Evolutionary conservation across 2,329 filamentous ascomycete species (phyloP).

Genomic region (Sphaerulina populicola): DNA sequence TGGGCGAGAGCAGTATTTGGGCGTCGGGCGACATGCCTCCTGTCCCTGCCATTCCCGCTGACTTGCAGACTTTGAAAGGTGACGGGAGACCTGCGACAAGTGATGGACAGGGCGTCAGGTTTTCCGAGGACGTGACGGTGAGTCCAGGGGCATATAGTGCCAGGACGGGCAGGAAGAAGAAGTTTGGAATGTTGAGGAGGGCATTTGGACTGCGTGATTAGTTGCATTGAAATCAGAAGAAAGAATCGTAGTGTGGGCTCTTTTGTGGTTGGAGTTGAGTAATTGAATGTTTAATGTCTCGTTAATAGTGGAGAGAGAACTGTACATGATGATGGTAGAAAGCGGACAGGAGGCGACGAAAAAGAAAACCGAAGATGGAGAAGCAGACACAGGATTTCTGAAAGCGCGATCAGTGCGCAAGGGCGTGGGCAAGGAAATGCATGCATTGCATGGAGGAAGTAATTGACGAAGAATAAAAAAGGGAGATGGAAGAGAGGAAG

Average conservation of each 20-base stretch:
- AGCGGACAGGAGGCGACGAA: too few species aligned
- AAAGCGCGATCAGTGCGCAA: background rate
- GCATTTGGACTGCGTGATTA: conserved; percentile 55
- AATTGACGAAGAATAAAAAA: background rate
- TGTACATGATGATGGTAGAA: background rate
- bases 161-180: conserved; percentile 50
- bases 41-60: conserved; percentile 19
- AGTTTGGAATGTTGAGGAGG: conserved; percentile 57
- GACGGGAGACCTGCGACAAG: conserved; percentile 28
- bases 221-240: background rate
- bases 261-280: background rate
- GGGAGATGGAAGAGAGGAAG: background rate
- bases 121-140: conserved; percentile 13
- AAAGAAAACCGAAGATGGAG: too few species aligned
- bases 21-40: conserved; percentile 36
- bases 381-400: too few species aligned
- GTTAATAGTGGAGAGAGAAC: background rate
- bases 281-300: background rate
- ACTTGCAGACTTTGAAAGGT: conserved; percentile 8
- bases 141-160: conserved; percentile 29
- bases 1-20: conserved; percentile 34
- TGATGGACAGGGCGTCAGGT: conserved; percentile 25
- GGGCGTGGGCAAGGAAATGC: background rate
- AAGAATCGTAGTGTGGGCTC: conserved; percentile 2
- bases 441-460: background rate